Percentiles rank a stretch among this genome's conserved stretches.
These are phyloP conservation scores for Pseudopithomyces maydicus DNA, from an alignment of 2,329 filamentous ascomycete species.

Conservation along the genomic window DNA sequence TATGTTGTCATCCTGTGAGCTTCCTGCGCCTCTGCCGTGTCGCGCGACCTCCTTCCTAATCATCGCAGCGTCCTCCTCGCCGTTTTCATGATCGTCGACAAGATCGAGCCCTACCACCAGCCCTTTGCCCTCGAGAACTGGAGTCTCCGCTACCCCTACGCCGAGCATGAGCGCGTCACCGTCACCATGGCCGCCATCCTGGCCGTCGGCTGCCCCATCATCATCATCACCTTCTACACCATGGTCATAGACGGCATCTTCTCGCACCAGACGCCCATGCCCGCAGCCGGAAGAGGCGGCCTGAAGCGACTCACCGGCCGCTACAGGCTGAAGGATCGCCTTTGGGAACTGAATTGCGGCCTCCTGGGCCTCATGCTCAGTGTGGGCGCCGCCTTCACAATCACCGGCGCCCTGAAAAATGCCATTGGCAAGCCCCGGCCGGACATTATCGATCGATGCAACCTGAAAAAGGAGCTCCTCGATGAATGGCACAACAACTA, in stretches of 20 bases:
- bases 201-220: slow-evolving; percentile 54
- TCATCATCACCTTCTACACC: slow-evolving; percentile 61
- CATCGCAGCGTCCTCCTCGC: slow-evolving; percentile 54
- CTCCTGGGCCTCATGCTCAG: slow-evolving; percentile 61
- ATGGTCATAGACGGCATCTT: slow-evolving; percentile 64
- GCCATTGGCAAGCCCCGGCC: slow-evolving; percentile 64
- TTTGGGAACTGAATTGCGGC: slow-evolving; percentile 68
- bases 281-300: slow-evolving; percentile 22
- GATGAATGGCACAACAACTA: slow-evolving; percentile 1
- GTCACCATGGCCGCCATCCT: slow-evolving; percentile 56
- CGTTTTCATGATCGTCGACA: slow-evolving; percentile 59
- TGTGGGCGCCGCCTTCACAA: slow-evolving; percentile 60
- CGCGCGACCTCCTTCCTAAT: slow-evolving; percentile 43
- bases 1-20: slow-evolving; percentile 64
- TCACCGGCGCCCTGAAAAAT: slow-evolving; percentile 63
- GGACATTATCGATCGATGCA: slow-evolving; percentile 58
- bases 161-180: slow-evolving; percentile 60
- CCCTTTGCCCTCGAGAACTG: slow-evolving; percentile 62
- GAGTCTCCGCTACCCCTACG: slow-evolving; percentile 63
- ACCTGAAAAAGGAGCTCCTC: slow-evolving; percentile 14
- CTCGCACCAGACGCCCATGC: slow-evolving; percentile 52
- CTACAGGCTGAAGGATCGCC: slow-evolving; percentile 59
- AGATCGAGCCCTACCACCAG: slow-evolving; percentile 61
- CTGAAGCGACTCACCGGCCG: slow-evolving; percentile 47
- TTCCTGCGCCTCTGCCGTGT: slow-evolving; percentile 13